Evolutionary conservation across 164 flowering plant genomes (phyloP).

Genomic region (Piper betle): DNA sequence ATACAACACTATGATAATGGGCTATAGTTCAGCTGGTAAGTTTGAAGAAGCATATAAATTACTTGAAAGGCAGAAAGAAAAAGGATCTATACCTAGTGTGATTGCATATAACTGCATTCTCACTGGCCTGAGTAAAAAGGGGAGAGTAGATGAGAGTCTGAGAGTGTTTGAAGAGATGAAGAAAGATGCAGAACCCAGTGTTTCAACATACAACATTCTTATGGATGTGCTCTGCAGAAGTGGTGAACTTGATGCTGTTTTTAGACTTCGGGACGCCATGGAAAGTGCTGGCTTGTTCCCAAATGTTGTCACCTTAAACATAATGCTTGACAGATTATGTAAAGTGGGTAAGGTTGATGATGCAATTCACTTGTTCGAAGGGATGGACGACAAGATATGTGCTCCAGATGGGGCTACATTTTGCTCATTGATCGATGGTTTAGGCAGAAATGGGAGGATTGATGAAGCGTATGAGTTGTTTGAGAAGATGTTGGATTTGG

Average conservation of each 20-base stretch:
- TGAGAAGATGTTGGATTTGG: conserved; percentile 71
- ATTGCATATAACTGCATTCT: conserved; percentile 79
- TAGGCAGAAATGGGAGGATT: conserved; percentile 61
- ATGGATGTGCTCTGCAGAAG: conserved; percentile 75
- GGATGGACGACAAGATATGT: conserved; percentile 48
- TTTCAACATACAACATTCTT: conserved; percentile 63
- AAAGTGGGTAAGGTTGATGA: conserved; percentile 67
- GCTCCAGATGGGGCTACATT: conserved; percentile 57
- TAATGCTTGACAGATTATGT: conserved; percentile 78
- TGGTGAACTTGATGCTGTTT: conserved; percentile 55
- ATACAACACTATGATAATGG: conserved; percentile 96
- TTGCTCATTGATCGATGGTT: conserved; percentile 80
- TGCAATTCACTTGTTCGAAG: conserved; percentile 63
- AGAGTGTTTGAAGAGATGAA: conserved; percentile 70
- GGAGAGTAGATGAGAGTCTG: conserved; percentile 51
- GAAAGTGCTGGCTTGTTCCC: conserved; percentile 69
- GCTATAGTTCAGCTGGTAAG: conserved; percentile 74
- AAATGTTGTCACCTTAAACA: conserved; percentile 68
- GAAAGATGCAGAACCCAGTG: conserved; percentile 74
- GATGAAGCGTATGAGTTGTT: conserved; percentile 76
- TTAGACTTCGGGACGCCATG: conserved; percentile 51
- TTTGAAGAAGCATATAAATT: conserved; percentile 70
- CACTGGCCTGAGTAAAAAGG: conserved; percentile 76
- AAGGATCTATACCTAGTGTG: conserved; percentile 82
- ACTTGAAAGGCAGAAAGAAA: conserved; percentile 71